Conservation (phyloP, 768 basidiomycete species). For the Daedaleopsis nitida region DNA sequence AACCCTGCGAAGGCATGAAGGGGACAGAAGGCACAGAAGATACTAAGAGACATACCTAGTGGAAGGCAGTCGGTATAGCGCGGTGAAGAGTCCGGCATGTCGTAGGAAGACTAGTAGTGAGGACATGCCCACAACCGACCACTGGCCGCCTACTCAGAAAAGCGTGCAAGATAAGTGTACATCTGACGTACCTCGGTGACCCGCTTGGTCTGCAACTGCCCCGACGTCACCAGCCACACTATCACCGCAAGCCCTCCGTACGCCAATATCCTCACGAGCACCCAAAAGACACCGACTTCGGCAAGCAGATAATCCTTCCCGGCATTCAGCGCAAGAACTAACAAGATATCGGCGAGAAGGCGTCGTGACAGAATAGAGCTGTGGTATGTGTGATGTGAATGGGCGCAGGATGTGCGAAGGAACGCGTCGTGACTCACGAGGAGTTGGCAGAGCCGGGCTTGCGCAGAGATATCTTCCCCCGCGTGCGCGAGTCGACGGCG, state of each 20-base stretch:
- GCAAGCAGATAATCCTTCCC: conserved; percentile 69
- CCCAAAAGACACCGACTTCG: conserved; percentile 76
- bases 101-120: conserved; percentile 65
- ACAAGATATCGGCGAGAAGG: conserved; percentile 61
- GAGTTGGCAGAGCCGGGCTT: conserved; percentile 17
- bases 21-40: background rate
- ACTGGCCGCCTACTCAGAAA: conserved; percentile 43
- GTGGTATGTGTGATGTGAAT: background rate
- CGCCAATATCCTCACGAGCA: conserved; percentile 71
- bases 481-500: conserved; percentile 35
- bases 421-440: conserved; percentile 24
- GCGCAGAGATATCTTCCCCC: conserved; percentile 37
- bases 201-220: conserved; percentile 53
- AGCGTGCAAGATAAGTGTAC: background rate
- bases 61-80: conserved; percentile 67
- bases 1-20: conserved; percentile 44
- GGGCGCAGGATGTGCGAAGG: conserved; percentile 20
- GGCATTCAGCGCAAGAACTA: conserved; percentile 62
- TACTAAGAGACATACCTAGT: conserved; percentile 49
- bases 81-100: conserved; percentile 66
- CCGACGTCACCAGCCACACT: conserved; percentile 59
- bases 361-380: conserved; percentile 56
- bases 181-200: conserved; percentile 56
- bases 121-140: conserved; percentile 68
- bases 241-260: conserved; percentile 69